These are phyloP conservation scores for Neophaeococcomyces mojaviensis DNA, from an alignment of 2,329 filamentous ascomycete species.

Conservation along the genomic window DNA sequence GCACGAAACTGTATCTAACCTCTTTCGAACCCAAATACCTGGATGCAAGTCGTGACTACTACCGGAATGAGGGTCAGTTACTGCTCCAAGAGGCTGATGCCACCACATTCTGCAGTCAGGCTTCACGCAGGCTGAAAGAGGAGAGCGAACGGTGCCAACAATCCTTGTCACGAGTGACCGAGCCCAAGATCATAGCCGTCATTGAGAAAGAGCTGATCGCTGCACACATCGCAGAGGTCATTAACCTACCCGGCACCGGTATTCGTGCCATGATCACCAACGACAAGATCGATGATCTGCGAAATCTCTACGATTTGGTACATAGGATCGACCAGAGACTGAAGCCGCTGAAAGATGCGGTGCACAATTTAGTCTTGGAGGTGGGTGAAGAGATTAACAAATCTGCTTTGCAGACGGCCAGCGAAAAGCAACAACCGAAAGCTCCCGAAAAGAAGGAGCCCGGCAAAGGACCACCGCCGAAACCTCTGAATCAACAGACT, in stretches of 20 bases:
- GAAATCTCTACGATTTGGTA: conserved; percentile 74
- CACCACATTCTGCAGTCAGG: conserved; percentile 70
- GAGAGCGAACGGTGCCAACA: conserved; percentile 77
- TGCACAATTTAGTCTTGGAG: conserved; percentile 69
- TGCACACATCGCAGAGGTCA: conserved; percentile 69
- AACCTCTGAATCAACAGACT: conserved; percentile 67
- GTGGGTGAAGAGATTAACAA: conserved; percentile 79
- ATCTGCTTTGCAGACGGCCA: conserved; percentile 45
- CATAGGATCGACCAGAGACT: conserved; percentile 70
- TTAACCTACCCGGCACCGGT: conserved; percentile 77
- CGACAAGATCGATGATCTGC: conserved; percentile 68
- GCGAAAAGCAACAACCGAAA: conserved; percentile 36
- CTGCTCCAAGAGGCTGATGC: conserved; percentile 74
- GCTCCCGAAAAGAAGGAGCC: conserved; percentile 28
- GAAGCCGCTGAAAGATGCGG: conserved; percentile 57
- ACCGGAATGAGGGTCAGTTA: conserved; percentile 64
- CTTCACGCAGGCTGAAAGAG: conserved; percentile 65
- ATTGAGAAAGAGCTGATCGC: conserved; percentile 75
- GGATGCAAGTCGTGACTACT: conserved; percentile 63
- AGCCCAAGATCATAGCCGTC: conserved; percentile 64
- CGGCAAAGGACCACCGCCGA: conserved; percentile 45
- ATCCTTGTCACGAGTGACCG: conserved; percentile 66
- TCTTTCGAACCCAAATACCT: conserved; percentile 77
- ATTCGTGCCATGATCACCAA: conserved; percentile 87
- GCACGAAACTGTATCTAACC: conserved; percentile 73